Percentiles rank a stretch among this genome's conserved stretches.
Evolutionary conservation across 371 early-diverging fungal genomes (phyloP).

Genomic region (Rhizopus sp.): DNA sequence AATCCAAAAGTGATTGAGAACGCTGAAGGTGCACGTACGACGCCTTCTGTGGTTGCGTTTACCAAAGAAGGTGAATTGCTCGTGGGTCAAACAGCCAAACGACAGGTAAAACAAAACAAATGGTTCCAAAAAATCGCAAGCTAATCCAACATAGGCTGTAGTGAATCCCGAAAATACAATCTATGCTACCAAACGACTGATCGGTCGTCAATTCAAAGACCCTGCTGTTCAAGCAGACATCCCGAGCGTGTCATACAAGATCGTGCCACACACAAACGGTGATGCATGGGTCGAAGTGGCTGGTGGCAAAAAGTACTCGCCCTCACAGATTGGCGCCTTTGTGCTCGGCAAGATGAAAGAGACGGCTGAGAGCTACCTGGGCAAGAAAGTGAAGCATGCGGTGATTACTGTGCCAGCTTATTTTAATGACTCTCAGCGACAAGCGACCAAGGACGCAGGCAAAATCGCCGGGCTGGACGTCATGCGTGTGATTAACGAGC

Average conservation of each 20-base stretch:
- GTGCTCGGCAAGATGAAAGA: constrained; percentile 93
- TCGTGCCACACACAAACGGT: constrained; percentile 85
- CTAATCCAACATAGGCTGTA: no score
- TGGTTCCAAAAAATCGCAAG: no score
- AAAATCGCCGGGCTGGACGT: constrained; percentile 92
- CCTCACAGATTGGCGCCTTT: constrained; percentile 90
- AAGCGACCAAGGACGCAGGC: constrained; percentile 97
- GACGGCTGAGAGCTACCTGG: constrained; percentile 85
- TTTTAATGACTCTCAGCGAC: constrained; percentile 90
- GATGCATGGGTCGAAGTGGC: constrained; percentile 93
- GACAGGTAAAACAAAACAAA: constrained; percentile 85
- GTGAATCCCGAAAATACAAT: no score
- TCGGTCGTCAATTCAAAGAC: constrained; percentile 91
- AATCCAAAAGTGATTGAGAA: no score
- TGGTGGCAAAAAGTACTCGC: constrained; percentile 87
- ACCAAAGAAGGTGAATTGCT: constrained; percentile 90
- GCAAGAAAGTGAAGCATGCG: constrained; percentile 86
- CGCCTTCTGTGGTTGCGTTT: constrained; percentile 97
- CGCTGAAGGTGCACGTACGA: no score
- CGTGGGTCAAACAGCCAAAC: constrained; percentile 96
- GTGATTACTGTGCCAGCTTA: constrained; percentile 87
- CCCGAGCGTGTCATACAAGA: constrained; percentile 84
- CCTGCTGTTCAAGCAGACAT: constrained; percentile 78
- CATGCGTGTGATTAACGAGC: constrained; percentile 94
- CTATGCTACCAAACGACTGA: constrained; percentile 91